Base-by-base conservation (phyloP, 192 early-diverging fungal genomes). In the Umbelopsis sp. region DNA sequence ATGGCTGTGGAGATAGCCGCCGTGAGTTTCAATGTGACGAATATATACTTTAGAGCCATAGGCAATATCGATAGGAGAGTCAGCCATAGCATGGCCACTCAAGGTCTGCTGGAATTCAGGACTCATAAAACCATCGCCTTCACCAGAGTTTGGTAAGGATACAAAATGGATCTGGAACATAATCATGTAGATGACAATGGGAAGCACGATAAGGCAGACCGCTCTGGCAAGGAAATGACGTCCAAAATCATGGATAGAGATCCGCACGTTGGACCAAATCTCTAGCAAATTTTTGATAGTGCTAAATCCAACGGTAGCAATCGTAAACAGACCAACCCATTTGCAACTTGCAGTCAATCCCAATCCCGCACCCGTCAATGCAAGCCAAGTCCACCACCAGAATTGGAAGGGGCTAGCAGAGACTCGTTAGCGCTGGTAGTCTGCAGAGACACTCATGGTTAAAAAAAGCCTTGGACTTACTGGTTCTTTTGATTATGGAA, bases 81-180 rank as follows among this genome's bases (percentile, higher is more conserved):
- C 83, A n/a, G 78, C 23, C 64, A 92, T 78, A 20, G 81, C 81
- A 74, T 87, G 91, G 8, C 97, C 97, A 2, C 76, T 77, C 2
- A 99, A 83, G 20, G 91, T 89, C 71, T 90, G 90, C 75, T 97
- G 94, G 84, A 99, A 98, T 68, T 89, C 89, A 49, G 94, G 89
- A 71, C 90, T 93, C 95, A 98, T 96, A 74, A 99, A 99, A 4
- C 91, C 94, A 82, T 98, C 94, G 18, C 97, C 97, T 21, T 94
- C 92, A 11, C 97, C 97, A 58, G 84, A 87, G 69, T 90, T 89
- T 48, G 81, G 82, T 64, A 99, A 82, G 5, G 93, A 83, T 46
- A 84, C 80, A 80, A 99, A 99, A 81, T 99, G 97, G 66, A 99
- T 87, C 72, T 87, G 86, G 79, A 98, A 99, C 84, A 93, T 92